Conservation (phyloP, 2,329 filamentous ascomycete genomes). For the Colletotrichum shisoi region DNA sequence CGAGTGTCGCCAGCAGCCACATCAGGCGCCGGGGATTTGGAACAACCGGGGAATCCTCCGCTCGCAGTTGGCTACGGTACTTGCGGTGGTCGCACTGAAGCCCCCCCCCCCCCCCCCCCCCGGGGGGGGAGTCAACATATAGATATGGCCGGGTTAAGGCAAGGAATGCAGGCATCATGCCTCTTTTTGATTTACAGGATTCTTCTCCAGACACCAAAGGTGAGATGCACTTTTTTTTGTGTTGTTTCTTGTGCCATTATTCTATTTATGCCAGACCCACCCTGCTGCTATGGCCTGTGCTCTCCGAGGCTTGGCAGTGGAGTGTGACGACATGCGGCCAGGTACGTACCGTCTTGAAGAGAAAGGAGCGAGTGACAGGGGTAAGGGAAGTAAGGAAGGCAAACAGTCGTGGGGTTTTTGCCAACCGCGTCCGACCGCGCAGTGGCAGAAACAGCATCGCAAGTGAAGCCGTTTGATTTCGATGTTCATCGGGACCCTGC, state of each 20-base stretch:
- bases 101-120: no score
- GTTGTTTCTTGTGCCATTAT: neutral
- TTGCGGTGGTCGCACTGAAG: neutral
- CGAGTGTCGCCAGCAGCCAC: neutral
- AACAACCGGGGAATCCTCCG: neutral
- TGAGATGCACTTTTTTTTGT: neutral
- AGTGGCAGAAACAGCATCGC: slow-evolving; percentile 3
- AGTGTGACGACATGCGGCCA: slow-evolving; percentile 36
- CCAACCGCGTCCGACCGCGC: neutral
- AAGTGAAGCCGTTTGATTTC: slow-evolving; percentile 37
- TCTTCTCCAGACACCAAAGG: neutral
- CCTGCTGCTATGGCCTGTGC: slow-evolving; percentile 23
- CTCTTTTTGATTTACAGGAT: slow-evolving; percentile 20
- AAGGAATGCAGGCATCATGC: slow-evolving; percentile 37
- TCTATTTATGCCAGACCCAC: slow-evolving; percentile 14
- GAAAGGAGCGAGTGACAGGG: neutral
- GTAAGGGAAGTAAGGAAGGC: neutral
- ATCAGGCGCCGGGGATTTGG: slow-evolving; percentile 9
- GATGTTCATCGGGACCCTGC: slow-evolving; percentile 37
- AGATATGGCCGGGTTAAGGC: neutral
- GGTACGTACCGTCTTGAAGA: neutral
- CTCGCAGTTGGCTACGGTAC: neutral
- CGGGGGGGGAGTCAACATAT: slow-evolving; percentile 6
- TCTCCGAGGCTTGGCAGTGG: slow-evolving; percentile 13
- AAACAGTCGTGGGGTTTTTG: neutral